phyloP scores from a whole-genome alignment of 2,329 filamentous ascomycete species.

The Chlorencoelia australis region DNA sequence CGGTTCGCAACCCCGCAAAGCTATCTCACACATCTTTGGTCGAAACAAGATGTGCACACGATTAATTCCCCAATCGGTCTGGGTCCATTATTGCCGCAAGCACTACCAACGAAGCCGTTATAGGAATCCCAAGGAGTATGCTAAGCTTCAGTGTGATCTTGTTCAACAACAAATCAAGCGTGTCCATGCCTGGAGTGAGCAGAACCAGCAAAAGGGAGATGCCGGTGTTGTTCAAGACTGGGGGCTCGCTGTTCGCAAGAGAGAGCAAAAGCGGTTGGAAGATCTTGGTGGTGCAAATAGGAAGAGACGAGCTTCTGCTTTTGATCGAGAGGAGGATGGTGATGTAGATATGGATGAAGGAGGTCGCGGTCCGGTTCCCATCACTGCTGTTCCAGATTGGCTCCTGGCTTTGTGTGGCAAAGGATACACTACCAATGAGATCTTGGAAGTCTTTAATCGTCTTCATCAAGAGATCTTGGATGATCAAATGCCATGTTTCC shows the following conservation, averaged over 20 bases:
- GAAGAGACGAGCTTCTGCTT: conserved; percentile 19
- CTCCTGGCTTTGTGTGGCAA: conserved; percentile 24
- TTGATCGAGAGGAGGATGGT: conserved; percentile 17
- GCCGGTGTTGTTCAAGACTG: conserved; percentile 45
- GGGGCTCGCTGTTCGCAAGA: conserved; percentile 52
- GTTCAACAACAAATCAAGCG: conserved; percentile 52
- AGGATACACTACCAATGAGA: conserved; percentile 27
- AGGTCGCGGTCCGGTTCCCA: conserved; percentile 12
- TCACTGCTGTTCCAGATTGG: conserved; percentile 27
- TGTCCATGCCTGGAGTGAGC: conserved; percentile 52
- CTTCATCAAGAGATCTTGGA: conserved; percentile 28
- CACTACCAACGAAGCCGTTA: conserved; percentile 72
- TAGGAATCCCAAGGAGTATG: conserved; percentile 51
- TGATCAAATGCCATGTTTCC: conserved; percentile 29
- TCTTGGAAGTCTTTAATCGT: conserved; percentile 29
- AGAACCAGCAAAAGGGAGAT: conserved; percentile 31
- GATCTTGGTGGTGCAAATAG: conserved; percentile 24
- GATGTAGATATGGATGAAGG: conserved; percentile 20
- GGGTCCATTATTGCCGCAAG: conserved; percentile 71
- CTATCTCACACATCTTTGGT: conserved; percentile 73
- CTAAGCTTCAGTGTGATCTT: conserved; percentile 51
- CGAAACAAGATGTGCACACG: conserved; percentile 72
- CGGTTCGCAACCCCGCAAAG: conserved; percentile 55
- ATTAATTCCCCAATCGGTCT: conserved; percentile 56
- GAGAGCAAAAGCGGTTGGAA: conserved; percentile 49